Conservation (phyloP, 2,329 filamentous ascomycete species). For the Trichoderma guizhouense region DNA sequence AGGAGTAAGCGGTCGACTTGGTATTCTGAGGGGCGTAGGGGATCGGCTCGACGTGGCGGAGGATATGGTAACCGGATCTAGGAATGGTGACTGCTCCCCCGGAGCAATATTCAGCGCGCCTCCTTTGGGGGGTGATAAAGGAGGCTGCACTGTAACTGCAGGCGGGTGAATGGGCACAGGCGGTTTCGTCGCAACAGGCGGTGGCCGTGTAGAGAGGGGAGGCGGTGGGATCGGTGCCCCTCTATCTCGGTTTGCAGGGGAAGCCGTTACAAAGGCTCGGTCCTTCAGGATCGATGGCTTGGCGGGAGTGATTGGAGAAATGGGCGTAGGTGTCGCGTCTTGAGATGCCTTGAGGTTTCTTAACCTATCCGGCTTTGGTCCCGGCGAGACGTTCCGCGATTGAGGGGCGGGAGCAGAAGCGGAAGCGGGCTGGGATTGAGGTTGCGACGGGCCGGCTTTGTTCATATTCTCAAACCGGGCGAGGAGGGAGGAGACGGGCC, state of each 20-base stretch:
- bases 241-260: conserved; percentile 24
- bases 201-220: conserved; percentile 27
- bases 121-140: conserved; percentile 62
- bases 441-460: conserved; percentile 22
- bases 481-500: conserved; percentile 76
- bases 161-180: conserved; percentile 46
- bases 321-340: conserved; percentile 26
- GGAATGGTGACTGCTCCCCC: conserved; percentile 43
- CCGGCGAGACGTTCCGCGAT: conserved; percentile 37
- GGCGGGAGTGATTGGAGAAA: conserved; percentile 10
- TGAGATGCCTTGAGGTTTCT: conserved; percentile 40
- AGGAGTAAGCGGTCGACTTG: conserved; percentile 55
- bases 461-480: conserved; percentile 77
- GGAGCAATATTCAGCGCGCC: conserved; percentile 33
- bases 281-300: conserved; percentile 24
- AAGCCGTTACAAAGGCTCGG: conserved; percentile 13
- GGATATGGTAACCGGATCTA: conserved; percentile 46
- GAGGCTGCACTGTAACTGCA: conserved; percentile 66
- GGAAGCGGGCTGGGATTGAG: conserved; percentile 22
- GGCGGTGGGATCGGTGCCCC: conserved; percentile 23
- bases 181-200: conserved; percentile 24
- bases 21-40: conserved; percentile 49
- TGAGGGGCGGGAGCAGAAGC: conserved; percentile 19
- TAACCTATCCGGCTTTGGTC: conserved; percentile 43
- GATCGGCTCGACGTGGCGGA: conserved; percentile 39